A percentile compares a stretch with the other conserved stretches of the same genome.
These are phyloP conservation scores for Middelhovenomyces tepae DNA, from an alignment of 805 yeast species.

Conservation along the genomic window DNA sequence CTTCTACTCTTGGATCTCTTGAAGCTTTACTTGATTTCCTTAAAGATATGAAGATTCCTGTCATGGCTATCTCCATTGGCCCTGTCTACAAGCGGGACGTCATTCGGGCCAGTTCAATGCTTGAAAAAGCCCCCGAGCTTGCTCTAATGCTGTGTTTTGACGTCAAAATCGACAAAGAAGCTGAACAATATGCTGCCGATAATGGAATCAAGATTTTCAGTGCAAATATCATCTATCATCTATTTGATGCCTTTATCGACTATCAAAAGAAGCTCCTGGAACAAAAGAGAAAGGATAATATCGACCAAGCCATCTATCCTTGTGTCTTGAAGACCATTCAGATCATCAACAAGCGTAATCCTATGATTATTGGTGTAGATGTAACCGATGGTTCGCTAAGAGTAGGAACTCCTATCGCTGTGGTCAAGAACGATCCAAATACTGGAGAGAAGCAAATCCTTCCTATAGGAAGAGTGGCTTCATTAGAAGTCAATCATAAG, in stretches of 20 bases:
- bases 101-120: slow-evolving; percentile 94
- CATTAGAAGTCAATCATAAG: slow-evolving; percentile 95
- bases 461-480: slow-evolving; percentile 73
- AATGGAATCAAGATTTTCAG: slow-evolving; percentile 86
- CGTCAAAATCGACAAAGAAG: slow-evolving; percentile 94
- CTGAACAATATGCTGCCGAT: slow-evolving; percentile 95
- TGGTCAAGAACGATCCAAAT: slow-evolving; percentile 79
- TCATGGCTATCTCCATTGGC: slow-evolving; percentile 96
- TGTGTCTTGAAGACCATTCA: slow-evolving; percentile 90
- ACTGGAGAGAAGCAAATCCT: slow-evolving; percentile 67
- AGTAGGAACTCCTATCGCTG: slow-evolving; percentile 91
- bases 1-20: slow-evolving; percentile 94
- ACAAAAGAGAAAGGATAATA: slow-evolving; percentile 79
- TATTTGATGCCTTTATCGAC: slow-evolving; percentile 89
- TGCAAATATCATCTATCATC: slow-evolving; percentile 93
- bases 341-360: slow-evolving; percentile 96
- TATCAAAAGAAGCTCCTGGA: slow-evolving; percentile 85
- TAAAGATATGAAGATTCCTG: slow-evolving; percentile 98
- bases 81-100: slow-evolving; percentile 98
- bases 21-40: slow-evolving; percentile 96
- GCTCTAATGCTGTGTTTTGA: slow-evolving; percentile 99
- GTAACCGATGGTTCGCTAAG: slow-evolving; percentile 84
- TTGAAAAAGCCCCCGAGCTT: slow-evolving; percentile 88
- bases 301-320: slow-evolving; percentile 88
- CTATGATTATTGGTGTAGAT: slow-evolving; percentile 99